Conservation (phyloP, 2,329 filamentous ascomycete species). For the Plenodomus tracheiphilus region DNA sequence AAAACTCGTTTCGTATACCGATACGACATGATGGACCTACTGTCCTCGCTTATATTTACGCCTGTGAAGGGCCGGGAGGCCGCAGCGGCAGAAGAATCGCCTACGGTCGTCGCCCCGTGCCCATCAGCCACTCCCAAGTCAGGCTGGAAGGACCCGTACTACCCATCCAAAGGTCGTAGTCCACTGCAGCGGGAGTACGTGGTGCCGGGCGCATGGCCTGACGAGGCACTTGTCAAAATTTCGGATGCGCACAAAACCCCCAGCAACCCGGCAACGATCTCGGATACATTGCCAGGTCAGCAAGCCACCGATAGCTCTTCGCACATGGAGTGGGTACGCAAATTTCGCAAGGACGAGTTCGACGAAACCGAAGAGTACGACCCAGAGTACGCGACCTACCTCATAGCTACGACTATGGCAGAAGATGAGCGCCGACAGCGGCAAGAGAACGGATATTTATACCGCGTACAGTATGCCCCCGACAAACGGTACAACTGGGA, state of each 20-base stretch:
- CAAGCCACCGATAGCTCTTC: no score
- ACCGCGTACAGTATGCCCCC: not conserved
- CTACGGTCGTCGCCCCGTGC: no score
- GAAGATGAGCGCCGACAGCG: not conserved
- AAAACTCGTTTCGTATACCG: not conserved
- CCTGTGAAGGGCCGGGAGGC: no score
- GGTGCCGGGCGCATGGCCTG: conserved; percentile 1
- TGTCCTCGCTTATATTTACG: not conserved
- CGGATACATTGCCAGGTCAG: no score
- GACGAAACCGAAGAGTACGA: not conserved
- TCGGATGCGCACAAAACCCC: no score
- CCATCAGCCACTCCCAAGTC: not conserved
- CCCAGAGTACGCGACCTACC: conserved; percentile 1
- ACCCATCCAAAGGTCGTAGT: not conserved
- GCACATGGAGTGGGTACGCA: no score
- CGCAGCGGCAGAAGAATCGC: no score
- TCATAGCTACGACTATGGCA: not conserved
- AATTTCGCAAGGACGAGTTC: no score
- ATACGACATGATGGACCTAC: not conserved
- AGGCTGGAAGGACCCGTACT: not conserved
- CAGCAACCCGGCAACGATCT: no score
- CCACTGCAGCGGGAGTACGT: not conserved
- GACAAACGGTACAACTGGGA: not conserved
- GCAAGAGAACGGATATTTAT: not conserved
- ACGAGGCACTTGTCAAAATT: not conserved